Evolutionary conservation across 1,284 basidiomycete genomes (phyloP).

Genomic region (Microbotryum intermedium): DNA sequence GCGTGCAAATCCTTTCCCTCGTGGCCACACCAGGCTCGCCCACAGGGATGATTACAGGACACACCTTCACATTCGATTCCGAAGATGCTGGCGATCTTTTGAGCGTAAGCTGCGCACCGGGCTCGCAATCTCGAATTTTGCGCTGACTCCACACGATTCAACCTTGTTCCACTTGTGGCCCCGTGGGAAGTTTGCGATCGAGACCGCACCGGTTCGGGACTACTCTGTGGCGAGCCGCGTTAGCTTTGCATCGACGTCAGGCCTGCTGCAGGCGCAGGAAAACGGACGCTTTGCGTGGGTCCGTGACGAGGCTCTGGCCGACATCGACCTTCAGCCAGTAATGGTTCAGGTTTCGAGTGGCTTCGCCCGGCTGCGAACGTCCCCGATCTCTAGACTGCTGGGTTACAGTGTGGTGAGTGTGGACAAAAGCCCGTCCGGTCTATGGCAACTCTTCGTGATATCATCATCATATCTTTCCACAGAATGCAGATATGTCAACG

Average conservation of each 20-base stretch:
- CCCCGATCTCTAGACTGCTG: too few relatives aligned
- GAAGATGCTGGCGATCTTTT: slow-evolving; percentile 15
- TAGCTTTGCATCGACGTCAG: slow-evolving; percentile 63
- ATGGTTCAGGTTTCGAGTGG: background rate
- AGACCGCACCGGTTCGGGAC: slow-evolving; percentile 46
- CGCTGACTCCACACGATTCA: slow-evolving; percentile 4
- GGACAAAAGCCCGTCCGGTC: too few relatives aligned
- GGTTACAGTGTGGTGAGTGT: too few relatives aligned
- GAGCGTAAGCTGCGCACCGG: background rate
- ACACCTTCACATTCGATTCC: slow-evolving; percentile 64
- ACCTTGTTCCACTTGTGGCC: slow-evolving; percentile 16
- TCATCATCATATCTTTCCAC: too few relatives aligned
- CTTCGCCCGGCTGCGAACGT: too few relatives aligned
- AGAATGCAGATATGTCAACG: too few relatives aligned
- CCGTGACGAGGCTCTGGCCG: slow-evolving; percentile 75
- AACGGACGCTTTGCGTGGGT: slow-evolving; percentile 60
- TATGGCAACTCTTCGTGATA: too few relatives aligned
- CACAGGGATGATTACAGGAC: slow-evolving; percentile 51
- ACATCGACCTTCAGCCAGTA: slow-evolving; percentile 54
- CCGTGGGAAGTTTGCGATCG: slow-evolving; percentile 48
- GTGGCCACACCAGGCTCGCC: slow-evolving; percentile 48
- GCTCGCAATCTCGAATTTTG: too few relatives aligned
- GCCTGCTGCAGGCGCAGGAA: slow-evolving; percentile 68
- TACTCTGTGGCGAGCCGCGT: slow-evolving; percentile 47
- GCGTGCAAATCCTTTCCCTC: slow-evolving; percentile 52